Percentiles rank a stretch among this genome's conserved stretches.
Conservation (phyloP, 495 filamentous ascomycete genomes). For the Hypoxylon fuscum region DNA sequence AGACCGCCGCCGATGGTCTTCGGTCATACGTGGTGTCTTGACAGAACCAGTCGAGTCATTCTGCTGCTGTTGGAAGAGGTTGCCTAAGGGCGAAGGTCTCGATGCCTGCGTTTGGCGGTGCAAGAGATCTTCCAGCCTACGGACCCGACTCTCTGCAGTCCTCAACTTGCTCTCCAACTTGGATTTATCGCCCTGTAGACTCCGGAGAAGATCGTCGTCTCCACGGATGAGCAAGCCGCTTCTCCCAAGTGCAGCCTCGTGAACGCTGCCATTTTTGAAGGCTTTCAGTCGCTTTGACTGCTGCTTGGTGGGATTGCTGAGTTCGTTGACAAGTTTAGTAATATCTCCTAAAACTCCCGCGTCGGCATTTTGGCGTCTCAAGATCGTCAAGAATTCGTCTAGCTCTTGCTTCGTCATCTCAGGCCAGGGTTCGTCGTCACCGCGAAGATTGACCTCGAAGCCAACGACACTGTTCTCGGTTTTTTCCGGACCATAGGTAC, state of each 20-base stretch:
- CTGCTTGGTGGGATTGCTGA: constrained; percentile 76
- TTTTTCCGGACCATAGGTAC: constrained; percentile 55
- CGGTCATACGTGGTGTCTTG: constrained; percentile 44
- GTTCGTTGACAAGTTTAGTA: constrained; percentile 64
- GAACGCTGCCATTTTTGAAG: constrained; percentile 95
- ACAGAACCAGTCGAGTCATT: constrained; percentile 55
- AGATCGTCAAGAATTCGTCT: constrained; percentile 67
- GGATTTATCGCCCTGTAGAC: constrained; percentile 78
- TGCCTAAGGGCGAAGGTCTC: constrained; percentile 70
- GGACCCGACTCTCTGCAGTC: constrained; percentile 88
- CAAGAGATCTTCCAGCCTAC: constrained; percentile 91
- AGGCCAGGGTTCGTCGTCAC: constrained; percentile 84
- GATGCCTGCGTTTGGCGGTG: constrained; percentile 82
- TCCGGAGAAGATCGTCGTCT: constrained; percentile 77
- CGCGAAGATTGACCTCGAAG: constrained; percentile 84
- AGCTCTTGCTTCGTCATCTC: constrained; percentile 68
- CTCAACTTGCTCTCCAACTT: constrained; percentile 83
- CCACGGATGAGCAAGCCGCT: constrained; percentile 82
- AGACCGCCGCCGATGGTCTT: constrained; percentile 53
- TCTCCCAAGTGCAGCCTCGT: constrained; percentile 80
- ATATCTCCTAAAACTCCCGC: constrained; percentile 60
- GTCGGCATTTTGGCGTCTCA: constrained; percentile 64
- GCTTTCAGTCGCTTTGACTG: constrained; percentile 83
- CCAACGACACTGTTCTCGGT: constrained; percentile 67
- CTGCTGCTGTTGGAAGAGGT: constrained; percentile 65